Conservation (phyloP, 495 filamentous ascomycete genomes). For the Penicillium coffeae region DNA sequence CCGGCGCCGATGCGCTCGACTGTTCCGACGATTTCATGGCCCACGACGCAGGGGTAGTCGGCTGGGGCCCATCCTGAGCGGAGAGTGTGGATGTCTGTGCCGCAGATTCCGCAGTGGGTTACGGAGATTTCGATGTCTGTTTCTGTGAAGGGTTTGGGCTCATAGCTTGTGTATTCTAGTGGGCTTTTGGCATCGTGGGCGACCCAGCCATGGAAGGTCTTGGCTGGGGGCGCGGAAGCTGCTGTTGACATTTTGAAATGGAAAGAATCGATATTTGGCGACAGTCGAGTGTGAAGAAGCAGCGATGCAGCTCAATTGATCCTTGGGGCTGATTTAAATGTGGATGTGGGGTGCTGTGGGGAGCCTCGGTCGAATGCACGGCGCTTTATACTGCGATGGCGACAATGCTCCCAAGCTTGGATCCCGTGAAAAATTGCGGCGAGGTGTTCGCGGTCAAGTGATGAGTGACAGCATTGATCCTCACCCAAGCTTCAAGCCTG, state of each 20-base stretch:
- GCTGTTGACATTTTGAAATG: not conserved
- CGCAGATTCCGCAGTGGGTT: constrained; percentile 83
- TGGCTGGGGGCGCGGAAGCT: constrained; percentile 15
- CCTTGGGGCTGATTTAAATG: constrained; percentile 3
- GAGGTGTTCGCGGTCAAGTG: too few species aligned
- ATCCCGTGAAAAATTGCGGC: too few species aligned
- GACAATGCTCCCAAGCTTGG: too few species aligned
- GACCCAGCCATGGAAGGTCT: constrained; percentile 78
- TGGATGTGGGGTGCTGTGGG: constrained; percentile 4
- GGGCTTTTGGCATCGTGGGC: constrained; percentile 65
- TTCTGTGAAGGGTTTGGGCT: constrained; percentile 74
- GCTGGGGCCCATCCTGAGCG: constrained; percentile 69
- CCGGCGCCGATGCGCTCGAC: constrained; percentile 61
- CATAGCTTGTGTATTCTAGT: constrained; percentile 66
- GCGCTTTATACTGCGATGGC: too few species aligned
- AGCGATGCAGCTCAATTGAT: too few species aligned
- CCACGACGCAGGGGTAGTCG: constrained; percentile 69
- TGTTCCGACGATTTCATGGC: constrained; percentile 81
- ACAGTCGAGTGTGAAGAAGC: too few species aligned
- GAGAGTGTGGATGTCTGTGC: constrained; percentile 72
- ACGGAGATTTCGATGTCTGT: constrained; percentile 63
- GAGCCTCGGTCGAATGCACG: too few species aligned
- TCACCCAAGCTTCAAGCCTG: too few species aligned
- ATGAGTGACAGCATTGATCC: too few species aligned
- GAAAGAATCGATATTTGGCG: too few species aligned